Conservation (phyloP, 768 basidiomycete species). For the Sporobolomyces phaffii region DNA sequence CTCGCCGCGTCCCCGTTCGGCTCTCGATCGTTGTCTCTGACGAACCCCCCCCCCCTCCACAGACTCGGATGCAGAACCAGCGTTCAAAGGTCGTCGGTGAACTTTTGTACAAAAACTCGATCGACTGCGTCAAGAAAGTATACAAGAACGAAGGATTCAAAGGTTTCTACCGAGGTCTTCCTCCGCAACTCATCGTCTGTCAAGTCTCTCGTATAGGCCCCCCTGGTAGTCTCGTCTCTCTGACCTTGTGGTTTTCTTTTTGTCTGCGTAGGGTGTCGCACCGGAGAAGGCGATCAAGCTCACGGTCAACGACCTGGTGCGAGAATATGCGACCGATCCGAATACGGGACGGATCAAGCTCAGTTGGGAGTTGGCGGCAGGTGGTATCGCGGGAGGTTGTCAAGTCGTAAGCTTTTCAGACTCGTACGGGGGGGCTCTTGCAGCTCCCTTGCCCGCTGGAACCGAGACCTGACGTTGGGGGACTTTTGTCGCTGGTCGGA, state of each 20-base stretch:
- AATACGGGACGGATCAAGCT: conserved; percentile 90
- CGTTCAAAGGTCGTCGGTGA: conserved; percentile 94
- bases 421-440: conserved; percentile 1
- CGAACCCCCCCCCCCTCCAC: conserved; percentile 18
- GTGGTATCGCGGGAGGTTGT: conserved; percentile 87
- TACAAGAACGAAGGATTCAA: conserved; percentile 85
- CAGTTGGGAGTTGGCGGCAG: conserved; percentile 85
- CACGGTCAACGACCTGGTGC: conserved; percentile 88
- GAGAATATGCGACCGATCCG: conserved; percentile 76
- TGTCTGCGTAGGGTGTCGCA: conserved; percentile 66
- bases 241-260: conserved; percentile 19
- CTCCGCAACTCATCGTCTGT: conserved; percentile 82
- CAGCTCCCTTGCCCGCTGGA: conserved; percentile 22
- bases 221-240: no score
- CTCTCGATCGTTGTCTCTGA: conserved; percentile 31
- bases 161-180: conserved; percentile 95
- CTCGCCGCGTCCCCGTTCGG: no score
- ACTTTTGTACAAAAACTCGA: conserved; percentile 89
- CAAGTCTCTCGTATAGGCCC: no score
- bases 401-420: conserved; percentile 65
- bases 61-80: conserved; percentile 88
- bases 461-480: no score
- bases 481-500: no score
- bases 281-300: conserved; percentile 98
- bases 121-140: conserved; percentile 89